Conservation (phyloP, 1,284 basidiomycete genomes). For the Clitocybe nebularis region DNA sequence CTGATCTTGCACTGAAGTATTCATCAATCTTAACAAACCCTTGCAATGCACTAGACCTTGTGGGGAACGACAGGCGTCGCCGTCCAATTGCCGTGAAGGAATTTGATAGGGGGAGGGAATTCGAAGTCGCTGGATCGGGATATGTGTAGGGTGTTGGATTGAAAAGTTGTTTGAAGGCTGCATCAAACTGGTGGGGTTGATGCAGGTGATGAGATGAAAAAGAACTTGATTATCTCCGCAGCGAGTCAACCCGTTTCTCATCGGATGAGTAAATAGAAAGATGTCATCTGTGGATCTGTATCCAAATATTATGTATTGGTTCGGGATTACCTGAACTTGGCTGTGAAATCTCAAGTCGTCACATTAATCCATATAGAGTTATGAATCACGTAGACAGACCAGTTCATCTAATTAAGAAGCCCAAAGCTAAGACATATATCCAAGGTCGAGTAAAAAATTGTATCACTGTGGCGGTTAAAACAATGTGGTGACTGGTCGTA, state of each 20-base stretch:
- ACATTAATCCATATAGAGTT: no score
- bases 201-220: no score
- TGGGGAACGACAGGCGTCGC: conserved; percentile 6
- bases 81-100: conserved; percentile 5
- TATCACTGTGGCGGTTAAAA: neutral
- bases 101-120: conserved; percentile 2
- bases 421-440: neutral
- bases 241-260: neutral
- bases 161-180: no score
- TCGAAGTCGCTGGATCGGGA: conserved; percentile 1
- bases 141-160: no score
- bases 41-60: conserved; percentile 4
- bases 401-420: no score
- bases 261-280: neutral
- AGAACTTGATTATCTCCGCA: neutral
- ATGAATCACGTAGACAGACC: no score
- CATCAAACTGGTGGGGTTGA: no score
- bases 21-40: conserved; percentile 10
- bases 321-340: neutral
- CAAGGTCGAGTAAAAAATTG: neutral
- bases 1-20: conserved; percentile 11
- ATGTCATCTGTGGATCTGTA: neutral
- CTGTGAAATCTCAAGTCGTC: neutral
- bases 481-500: conserved; percentile 7
- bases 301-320: neutral